Conservation (phyloP, 192 early-diverging fungal genomes). For the Podila horticola region DNA sequence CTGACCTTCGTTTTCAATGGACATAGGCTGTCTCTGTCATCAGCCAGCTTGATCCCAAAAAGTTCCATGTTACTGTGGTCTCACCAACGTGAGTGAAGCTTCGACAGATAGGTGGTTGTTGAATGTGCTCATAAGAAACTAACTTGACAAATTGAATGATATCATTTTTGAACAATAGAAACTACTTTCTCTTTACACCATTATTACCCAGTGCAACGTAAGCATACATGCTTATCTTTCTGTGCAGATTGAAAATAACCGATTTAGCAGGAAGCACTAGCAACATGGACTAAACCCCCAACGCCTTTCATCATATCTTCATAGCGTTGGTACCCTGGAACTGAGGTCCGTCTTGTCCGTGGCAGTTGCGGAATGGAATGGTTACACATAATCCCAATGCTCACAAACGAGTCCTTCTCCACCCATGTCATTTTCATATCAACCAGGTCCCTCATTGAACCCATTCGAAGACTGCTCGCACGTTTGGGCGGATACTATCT, state of each 20-base stretch:
- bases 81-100: slow-evolving; percentile 48
- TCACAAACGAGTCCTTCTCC: slow-evolving; percentile 2
- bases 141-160: not conserved
- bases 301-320: no score
- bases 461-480: slow-evolving; percentile 59
- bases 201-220: slow-evolving; percentile 62
- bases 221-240: not conserved
- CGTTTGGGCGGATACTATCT: slow-evolving; percentile 57
- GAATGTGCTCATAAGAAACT: not conserved
- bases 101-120: not conserved
- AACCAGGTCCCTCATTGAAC: slow-evolving; percentile 62
- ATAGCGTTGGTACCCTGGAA: slow-evolving; percentile 67
- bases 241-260: not conserved
- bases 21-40: slow-evolving; percentile 56
- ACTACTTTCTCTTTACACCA: slow-evolving; percentile 68
- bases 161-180: slow-evolving; percentile 30
- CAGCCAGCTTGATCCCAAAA: slow-evolving; percentile 60
- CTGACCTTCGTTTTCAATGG: not conserved
- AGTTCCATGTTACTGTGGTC: slow-evolving; percentile 65
- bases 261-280: no score
- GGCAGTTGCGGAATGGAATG: not conserved
- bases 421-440: not conserved
- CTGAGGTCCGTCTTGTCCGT: slow-evolving; percentile 49
- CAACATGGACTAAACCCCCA: no score
- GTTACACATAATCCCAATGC: not conserved